Evolutionary conservation across 1,284 basidiomycete genomes (phyloP), one percentile per base, ranked within the genome.

Genomic region (Coniferiporia sulphurascens): DNA sequence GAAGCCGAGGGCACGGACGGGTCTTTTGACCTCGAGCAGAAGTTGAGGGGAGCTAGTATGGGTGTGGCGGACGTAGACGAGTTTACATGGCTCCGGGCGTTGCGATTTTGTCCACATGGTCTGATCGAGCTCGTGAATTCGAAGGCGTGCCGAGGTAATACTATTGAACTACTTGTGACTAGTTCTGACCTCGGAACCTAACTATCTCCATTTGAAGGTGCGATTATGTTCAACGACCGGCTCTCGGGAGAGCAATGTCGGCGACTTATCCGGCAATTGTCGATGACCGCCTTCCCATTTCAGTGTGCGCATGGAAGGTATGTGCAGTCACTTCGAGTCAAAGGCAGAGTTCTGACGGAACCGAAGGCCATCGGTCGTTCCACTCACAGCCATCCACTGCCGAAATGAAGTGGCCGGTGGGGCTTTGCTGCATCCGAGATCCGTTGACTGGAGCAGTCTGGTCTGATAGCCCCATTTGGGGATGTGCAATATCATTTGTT

Each of bases 211-310:
- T 48, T 27, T 69, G 13, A 32, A 95, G 93, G 92, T 52, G 93
- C 95, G 0, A 91, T 97, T 72, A 98, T 98, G 95, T 98, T 98
- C 78, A 95, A 94, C 65, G 95, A 98, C 70, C 62, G 76, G 0
- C 78, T 98, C 52, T 82, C 76, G 15, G 58, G 73, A 2, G 78
- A 80, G 38, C 92, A 96, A 68, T 92, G 91, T 70, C 70, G 79
- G 64, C 77, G 79, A 34, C 79, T 98, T 44, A 75, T 98, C 41
- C 65, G 68, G 5, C 80, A 85, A 64, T 77, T 98, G 21, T 78
- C 85, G 3, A 69, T 79, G 60, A 91, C 92, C 0, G 78, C 81
- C 2, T 88, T 92, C 66, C 95, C 95, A 0, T 97, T 96, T 72
- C 90, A 91, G 68, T 98, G 95, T 73, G 95, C 95, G 15, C 95